A percentile compares a stretch with the other conserved stretches of the same genome.
Conservation (phyloP, 306 rosid genomes). For the Cucumis hystrix region DNA sequence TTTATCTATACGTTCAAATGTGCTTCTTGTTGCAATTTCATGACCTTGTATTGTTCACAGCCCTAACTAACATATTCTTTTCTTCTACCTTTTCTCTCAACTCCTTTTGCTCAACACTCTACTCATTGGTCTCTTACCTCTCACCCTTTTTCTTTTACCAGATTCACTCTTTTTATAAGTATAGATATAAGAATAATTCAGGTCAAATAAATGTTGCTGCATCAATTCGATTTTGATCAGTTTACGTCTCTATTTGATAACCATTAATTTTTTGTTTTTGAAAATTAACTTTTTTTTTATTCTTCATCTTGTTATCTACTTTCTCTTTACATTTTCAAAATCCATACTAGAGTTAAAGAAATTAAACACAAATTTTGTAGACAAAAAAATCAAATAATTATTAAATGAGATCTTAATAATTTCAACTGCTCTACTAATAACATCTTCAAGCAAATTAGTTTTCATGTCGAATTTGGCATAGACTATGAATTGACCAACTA, state of each 20-base stretch:
- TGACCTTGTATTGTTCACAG: background rate
- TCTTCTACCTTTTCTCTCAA: background rate
- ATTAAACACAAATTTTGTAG: no score
- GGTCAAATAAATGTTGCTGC: background rate
- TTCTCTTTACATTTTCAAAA: no score
- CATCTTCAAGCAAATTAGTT: background rate
- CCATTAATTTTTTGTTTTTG: no score
- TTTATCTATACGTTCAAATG: conserved; percentile 1
- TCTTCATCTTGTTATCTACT: no score
- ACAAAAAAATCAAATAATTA: no score
- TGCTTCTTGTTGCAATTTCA: conserved; percentile 4
- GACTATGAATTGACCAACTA: background rate
- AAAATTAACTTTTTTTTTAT: no score
- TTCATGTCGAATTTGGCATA: background rate
- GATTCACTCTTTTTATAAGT: background rate
- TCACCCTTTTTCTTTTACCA: background rate
- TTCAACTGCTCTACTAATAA: background rate
- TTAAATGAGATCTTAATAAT: no score
- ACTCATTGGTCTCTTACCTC: background rate
- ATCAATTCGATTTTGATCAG: background rate
- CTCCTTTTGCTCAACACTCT: background rate
- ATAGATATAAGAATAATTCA: background rate
- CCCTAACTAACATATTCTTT: conserved; percentile 3
- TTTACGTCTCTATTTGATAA: no score
- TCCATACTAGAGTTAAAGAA: no score